Percentiles rank a stretch among this genome's conserved stretches.
phyloP scores from a whole-genome alignment of 1,284 basidiomycete species.

The Irpex sp. region DNA sequence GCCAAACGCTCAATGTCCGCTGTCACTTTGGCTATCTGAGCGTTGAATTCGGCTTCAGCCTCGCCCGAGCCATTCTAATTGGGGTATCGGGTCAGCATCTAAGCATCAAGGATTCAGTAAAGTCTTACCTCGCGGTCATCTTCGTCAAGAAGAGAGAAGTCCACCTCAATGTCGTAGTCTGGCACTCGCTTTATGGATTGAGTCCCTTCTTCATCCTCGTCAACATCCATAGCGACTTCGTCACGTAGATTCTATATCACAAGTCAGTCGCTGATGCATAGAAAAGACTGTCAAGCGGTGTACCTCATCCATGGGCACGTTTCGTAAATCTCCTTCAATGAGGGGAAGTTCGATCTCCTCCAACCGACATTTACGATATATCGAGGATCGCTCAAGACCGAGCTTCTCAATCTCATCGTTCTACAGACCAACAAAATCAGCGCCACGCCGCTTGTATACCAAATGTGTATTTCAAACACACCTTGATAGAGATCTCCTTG shows the following conservation, averaged over 20 bases:
- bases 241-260: conserved; percentile 66
- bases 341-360: conserved; percentile 91
- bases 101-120: neutral
- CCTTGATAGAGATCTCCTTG: conserved; percentile 86
- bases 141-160: conserved; percentile 80
- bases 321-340: conserved; percentile 69
- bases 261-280: neutral
- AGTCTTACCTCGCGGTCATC: conserved; percentile 73
- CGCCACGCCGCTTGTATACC: neutral
- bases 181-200: conserved; percentile 69
- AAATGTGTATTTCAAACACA: conserved; percentile 27
- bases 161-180: conserved; percentile 89
- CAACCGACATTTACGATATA: conserved; percentile 90
- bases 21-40: conserved; percentile 69
- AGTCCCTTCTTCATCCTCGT: conserved; percentile 77
- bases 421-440: conserved; percentile 34
- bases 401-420: conserved; percentile 94
- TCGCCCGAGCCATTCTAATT: conserved; percentile 64
- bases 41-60: conserved; percentile 72
- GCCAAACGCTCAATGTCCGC: conserved; percentile 92
- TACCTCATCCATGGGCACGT: conserved; percentile 95
- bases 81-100: neutral
- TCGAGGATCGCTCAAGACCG: conserved; percentile 79
- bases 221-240: conserved; percentile 87
- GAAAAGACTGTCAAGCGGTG: conserved; percentile 12